Base-by-base conservation (phyloP, 345 rosid species). In the Gossypium bickii region DNA sequence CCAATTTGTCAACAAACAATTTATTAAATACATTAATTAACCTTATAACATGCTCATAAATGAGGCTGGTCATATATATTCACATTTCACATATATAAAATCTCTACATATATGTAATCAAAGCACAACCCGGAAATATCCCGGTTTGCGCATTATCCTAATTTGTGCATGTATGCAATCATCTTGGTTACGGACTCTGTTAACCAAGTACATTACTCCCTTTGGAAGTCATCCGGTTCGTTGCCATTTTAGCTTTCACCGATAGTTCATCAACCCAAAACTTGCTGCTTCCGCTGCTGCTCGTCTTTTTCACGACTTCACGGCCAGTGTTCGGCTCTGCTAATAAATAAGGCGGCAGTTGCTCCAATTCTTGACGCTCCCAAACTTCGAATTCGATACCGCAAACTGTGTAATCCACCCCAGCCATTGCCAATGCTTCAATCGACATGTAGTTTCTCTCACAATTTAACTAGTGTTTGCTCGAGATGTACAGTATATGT, bases 401-500 rank as follows among this genome's bases (percentile, higher is more conserved):
- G 9, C 61, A 74, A 48, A 17, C 70, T 6, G 8, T 29, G 34
- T 63, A 74, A 74, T 74, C 77, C 43, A 48, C 61, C 18, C 62
- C 51, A 34, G 62, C 71, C 77, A 74, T 74, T 63, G 77, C 62
- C 69, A 62, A 11, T 48, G 76, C 76, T 62, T 74, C 76, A 18
- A 62, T 49, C 11, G 76, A 74, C 56, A 47, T 67, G 5, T 48
- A 20, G 78, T n/a, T 55, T 25, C 48, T 53, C 47, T 70, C 62
- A 3, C 49, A 16, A 17, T 6, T 17, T 53, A 63, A 17, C 49
- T n/a, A n/a, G 16, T 43, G 22, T 43, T 67, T 45, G 71, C 55
- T 66, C 11, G 9, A 18, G 24, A 18, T 43, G 9, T 5, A 11
- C 12, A 5, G 41, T 34, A 34, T 34, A 34, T 34, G 41, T 34